phyloP scores from a whole-genome alignment of 306 rosid genomes.

The Malus orientalis region DNA sequence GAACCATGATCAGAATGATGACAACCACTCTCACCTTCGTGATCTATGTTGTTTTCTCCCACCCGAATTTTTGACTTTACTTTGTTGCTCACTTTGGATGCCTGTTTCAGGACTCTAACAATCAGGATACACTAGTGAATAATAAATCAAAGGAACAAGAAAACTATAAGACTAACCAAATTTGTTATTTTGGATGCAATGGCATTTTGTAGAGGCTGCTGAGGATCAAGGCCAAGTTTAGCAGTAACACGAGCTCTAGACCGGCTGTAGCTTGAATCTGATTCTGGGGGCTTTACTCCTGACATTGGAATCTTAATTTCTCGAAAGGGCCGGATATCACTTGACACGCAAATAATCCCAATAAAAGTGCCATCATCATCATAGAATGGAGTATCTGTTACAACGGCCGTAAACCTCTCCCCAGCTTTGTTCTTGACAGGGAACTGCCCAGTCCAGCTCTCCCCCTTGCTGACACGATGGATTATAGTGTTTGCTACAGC shows the following conservation, averaged over 20 bases:
- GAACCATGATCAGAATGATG: conserved; percentile 58
- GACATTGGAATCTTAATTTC: conserved; percentile 39
- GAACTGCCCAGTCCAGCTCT: conserved; percentile 88
- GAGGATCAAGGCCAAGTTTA: conserved; percentile 84
- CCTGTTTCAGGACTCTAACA: conserved; percentile 49
- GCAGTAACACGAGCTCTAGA: conserved; percentile 38
- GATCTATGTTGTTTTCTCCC: conserved; percentile 51
- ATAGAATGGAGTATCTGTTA: conserved; percentile 73
- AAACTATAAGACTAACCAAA: conserved; percentile 66
- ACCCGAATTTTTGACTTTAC: conserved; percentile 69
- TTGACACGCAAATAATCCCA: conserved; percentile 71
- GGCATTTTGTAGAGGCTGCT: conserved; percentile 76
- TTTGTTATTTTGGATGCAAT: conserved; percentile 76
- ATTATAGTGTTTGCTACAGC: conserved; percentile 41
- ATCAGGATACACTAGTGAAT: conserved; percentile 33
- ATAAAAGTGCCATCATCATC: conserved; percentile 65
- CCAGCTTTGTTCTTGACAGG: conserved; percentile 72
- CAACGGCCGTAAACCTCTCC: conserved; percentile 46
- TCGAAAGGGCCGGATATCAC: conserved; percentile 60
- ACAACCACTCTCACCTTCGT: conserved; percentile 64
- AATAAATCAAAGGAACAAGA: conserved; percentile 25
- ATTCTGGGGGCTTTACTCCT: conserved; percentile 26
- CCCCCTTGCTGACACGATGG: conserved; percentile 56
- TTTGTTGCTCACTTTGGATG: conserved; percentile 87
- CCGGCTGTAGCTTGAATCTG: conserved; percentile 29